A percentile compares a stretch with the other conserved stretches of the same genome.
Conservation (phyloP, 306 rosid genomes). For the Pyrus communis region DNA sequence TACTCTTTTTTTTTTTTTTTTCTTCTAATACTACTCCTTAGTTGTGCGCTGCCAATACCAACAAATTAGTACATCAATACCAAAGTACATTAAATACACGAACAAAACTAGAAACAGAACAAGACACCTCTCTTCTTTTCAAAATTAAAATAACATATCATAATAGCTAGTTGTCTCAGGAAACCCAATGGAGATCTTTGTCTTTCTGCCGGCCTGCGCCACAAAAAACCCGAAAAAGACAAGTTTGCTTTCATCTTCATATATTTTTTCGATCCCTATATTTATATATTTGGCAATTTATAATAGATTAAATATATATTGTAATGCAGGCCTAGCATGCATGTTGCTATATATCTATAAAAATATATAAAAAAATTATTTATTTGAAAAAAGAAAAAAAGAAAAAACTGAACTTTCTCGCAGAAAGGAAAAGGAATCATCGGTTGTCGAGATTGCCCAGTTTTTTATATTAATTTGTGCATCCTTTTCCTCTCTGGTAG, state of each 20-base stretch:
- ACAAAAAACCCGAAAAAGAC: slow-evolving; percentile 21
- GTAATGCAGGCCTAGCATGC: slow-evolving; percentile 15
- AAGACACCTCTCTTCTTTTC: neutral
- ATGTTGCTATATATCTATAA: neutral
- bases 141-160: neutral
- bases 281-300: neutral
- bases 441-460: slow-evolving; percentile 34
- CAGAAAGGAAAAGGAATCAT: slow-evolving; percentile 36
- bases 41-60: neutral
- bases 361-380: neutral
- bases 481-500: neutral
- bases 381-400: neutral
- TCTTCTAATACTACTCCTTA: neutral
- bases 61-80: neutral
- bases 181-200: slow-evolving; percentile 43
- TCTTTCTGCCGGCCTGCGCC: slow-evolving; percentile 61
- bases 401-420: slow-evolving; percentile 13
- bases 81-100: neutral
- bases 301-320: neutral
- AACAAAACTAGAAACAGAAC: neutral
- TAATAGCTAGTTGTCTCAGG: slow-evolving; percentile 3
- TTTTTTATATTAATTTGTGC: slow-evolving; percentile 1
- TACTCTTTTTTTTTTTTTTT: slow-evolving; percentile 2
- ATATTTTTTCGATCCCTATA: neutral
- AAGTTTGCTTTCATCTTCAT: slow-evolving; percentile 2